Base-by-base conservation (phyloP, 179 eudicot species). In the Nepenthes alata region DNA sequence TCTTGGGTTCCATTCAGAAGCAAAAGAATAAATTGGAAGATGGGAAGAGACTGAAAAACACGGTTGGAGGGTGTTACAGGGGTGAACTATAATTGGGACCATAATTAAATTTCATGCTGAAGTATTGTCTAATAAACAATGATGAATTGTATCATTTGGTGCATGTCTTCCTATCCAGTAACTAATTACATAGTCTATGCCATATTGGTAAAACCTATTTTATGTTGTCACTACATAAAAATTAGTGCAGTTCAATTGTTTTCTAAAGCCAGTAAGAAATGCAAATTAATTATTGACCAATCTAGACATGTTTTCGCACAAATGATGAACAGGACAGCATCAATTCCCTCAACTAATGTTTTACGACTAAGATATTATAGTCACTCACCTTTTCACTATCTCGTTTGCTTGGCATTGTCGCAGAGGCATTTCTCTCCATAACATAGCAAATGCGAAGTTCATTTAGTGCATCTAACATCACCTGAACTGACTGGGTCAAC, bases 391-490 rank as follows among this genome's bases (percentile, higher is more conserved):
- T 80, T 14, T 66, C 55, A 67, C 44, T 66, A 62, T 80, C 91
- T 52, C 66, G 85, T 67, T 82, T 83, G 58, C 64, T 61, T 57
- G 89, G 74, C 35, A 52, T 45, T 53, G 75, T 57, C 53, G 83
- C 75, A 10, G 78, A 70, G 59, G 73, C 61, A 69, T 69, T 69
- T 74, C 80, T 83, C 71, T 83, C 97, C 78, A 78, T 58, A 37
- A 81, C 83, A 77, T 87, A 75, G 69, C 87, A 80, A 53, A 85
- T 70, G 25, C 98, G 81, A 70, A 93, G 87, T 78, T 85, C 94
- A 78, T 93, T 93, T 48, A 93, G 84, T 64, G 89, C 84, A 72
- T 80, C 80, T 80, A 93, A 67, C 70, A 81, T 76, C 63, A 82
- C 81, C 64, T 89, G 88, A 77, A 82, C 77, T 10, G 98, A 87